Evolutionary conservation across 306 rosid species (phyloP).

Genomic region (Dalbergia oliveri): DNA sequence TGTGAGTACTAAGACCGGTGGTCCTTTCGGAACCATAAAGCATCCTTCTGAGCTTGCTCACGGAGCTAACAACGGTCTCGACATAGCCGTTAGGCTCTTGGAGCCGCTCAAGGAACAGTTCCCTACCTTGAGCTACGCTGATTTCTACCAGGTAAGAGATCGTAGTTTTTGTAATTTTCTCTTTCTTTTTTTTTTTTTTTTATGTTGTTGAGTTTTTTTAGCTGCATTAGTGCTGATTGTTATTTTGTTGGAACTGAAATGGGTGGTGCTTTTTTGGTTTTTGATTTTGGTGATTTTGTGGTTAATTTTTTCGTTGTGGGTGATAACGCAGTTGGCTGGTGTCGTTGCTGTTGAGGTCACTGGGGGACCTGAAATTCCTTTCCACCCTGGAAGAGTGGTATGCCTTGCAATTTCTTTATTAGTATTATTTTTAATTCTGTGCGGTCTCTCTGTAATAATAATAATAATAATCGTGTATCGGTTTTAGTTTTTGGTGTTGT

Average conservation of each 20-base stretch:
- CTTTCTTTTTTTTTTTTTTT: neutral
- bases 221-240: neutral
- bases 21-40: constrained; percentile 94
- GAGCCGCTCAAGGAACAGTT: constrained; percentile 90
- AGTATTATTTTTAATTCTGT: no score
- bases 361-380: constrained; percentile 96
- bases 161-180: no score
- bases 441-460: no score
- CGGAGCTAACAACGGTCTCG: constrained; percentile 88
- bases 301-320: neutral
- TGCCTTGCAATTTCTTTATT: constrained; percentile 10
- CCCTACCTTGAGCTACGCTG: constrained; percentile 78
- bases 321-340: constrained; percentile 72
- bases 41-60: constrained; percentile 69
- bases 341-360: constrained; percentile 94
- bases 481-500: neutral
- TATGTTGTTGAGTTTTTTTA: neutral
- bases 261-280: neutral
- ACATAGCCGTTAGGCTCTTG: constrained; percentile 87
- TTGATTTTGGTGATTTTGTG: neutral
- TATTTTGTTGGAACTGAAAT: neutral
- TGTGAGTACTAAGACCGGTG: constrained; percentile 73
- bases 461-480: no score
- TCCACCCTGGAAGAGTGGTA: constrained; percentile 97
- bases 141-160: constrained; percentile 80